Base-by-base conservation (phyloP, 208 protist genomes). In the Trypanosoma melophagium region DNA sequence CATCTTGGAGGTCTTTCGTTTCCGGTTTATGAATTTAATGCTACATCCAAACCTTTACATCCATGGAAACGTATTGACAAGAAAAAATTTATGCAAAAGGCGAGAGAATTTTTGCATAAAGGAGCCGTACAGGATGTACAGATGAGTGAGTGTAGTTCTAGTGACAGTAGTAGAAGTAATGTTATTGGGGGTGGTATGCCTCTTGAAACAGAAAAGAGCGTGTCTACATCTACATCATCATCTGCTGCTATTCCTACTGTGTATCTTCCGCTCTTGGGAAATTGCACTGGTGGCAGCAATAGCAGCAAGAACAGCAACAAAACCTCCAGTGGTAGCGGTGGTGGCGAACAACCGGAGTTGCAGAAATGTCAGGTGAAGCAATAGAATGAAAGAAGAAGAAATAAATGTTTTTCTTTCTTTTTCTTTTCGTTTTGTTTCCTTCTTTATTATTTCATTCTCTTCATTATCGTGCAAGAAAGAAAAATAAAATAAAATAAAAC, bases 21-120 rank as follows among this genome's bases (percentile, higher is more conserved):
- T 41, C 71, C 81, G 8, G 79, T 90, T 22, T 80, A 92, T 62
- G 85, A 94, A 77, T 94, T 83, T 79, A 92, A 84, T 57, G 44
- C 59, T 13, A 81, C 85, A 75, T 94, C 89, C 21, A 77, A 77
- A 45, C 86, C 86, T 0, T 24, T 79, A 2, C 52, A 78, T 70
- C 72, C 79, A 55, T 90, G 84, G 87, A 56, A 66, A 14, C 10
- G 51, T 14, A 61, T 87, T 24, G 47, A 69, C 24, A 53, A 71
- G 54, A 47, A 44, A 8, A 63, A 61, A 25, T 69, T 79, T 38
- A 54, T 49, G 24, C 64, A 74, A 47, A 74, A 77, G 63, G 66
- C 79, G 66, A 52, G 55, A 63, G 55, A 74, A 31, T 90, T 83
- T 40, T 38, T 90, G 41, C 79, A 77, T 61, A 61, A 68, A 12